Percentiles rank a stretch among this genome's conserved stretches.
These are phyloP conservation scores for Saccharum officinarum DNA, from an alignment of 176 grass and related monocot species.

Conservation along the genomic window DNA sequence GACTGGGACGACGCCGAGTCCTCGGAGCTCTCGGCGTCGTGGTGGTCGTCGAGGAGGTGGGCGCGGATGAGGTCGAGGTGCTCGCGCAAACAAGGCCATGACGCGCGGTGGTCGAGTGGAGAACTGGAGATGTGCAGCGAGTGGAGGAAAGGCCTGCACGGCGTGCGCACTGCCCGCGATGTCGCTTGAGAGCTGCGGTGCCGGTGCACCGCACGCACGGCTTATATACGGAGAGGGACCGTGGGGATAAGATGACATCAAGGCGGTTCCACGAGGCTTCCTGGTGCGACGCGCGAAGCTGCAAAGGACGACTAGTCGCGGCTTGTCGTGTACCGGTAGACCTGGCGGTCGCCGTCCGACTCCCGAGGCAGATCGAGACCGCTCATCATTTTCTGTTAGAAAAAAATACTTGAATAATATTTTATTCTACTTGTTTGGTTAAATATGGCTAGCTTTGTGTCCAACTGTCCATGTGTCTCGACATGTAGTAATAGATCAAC, in stretches of 20 bases:
- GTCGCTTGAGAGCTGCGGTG: neutral
- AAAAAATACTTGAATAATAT: neutral
- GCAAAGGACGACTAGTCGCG: neutral
- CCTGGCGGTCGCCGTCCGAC: neutral
- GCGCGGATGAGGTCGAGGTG: conserved; percentile 43
- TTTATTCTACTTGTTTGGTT: neutral
- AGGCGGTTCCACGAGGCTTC: conserved; percentile 30
- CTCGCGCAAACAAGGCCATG: conserved; percentile 37
- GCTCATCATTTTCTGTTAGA: neutral
- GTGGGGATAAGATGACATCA: neutral
- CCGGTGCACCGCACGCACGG: neutral
- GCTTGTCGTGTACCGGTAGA: neutral
- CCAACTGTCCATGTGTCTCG: neutral
- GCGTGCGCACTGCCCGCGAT: too few relatives aligned
- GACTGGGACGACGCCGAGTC: neutral
- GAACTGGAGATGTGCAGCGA: neutral
- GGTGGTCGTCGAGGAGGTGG: too few relatives aligned
- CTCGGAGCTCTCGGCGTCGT: too few relatives aligned
- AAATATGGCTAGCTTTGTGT: too few relatives aligned
- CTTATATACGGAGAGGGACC: neutral
- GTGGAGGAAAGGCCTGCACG: neutral
- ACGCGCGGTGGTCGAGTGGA: neutral
- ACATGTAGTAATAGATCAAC: too few relatives aligned
- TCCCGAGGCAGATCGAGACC: neutral
- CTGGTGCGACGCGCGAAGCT: neutral